A percentile compares a stretch with the other conserved stretches of the same genome.
These are phyloP conservation scores for Tagetes patula DNA, from an alignment of 129 eudicot genomes.

Conservation along the genomic window DNA sequence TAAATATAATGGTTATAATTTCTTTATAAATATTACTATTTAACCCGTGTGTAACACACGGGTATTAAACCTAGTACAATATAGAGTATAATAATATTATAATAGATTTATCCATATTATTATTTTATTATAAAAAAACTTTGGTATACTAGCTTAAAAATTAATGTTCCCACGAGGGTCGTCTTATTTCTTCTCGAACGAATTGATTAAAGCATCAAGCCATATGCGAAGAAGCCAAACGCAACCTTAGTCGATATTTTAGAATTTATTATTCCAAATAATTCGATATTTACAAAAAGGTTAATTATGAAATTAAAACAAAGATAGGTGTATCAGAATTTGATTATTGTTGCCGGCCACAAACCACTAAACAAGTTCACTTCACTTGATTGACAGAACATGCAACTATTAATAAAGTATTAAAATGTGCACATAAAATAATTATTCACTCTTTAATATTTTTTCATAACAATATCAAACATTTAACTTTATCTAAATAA, in stretches of 20 bases:
- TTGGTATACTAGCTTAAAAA: not conserved
- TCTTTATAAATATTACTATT: too few relatives aligned
- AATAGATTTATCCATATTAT: not conserved
- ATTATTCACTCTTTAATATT: not conserved
- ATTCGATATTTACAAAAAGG: not conserved
- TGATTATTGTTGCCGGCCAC: conserved; percentile 17
- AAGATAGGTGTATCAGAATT: not conserved
- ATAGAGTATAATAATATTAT: not conserved
- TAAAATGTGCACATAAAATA: not conserved
- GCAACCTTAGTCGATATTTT: not conserved
- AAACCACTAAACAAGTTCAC: not conserved
- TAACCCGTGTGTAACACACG: too few relatives aligned
- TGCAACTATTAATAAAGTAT: not conserved
- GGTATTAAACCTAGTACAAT: too few relatives aligned
- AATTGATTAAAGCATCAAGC: conserved; percentile 8
- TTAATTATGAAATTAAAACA: not conserved
- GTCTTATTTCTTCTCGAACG: conserved; percentile 9
- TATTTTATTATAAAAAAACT: not conserved
- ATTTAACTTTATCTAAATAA: not conserved
- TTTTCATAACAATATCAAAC: not conserved
- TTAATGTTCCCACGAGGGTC: not conserved
- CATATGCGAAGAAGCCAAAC: not conserved
- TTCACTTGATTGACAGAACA: not conserved
- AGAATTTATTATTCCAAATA: not conserved
- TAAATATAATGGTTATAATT: too few relatives aligned